Base-by-base conservation (phyloP, 805 yeast genomes). In the Monosporozyma aerobia region DNA sequence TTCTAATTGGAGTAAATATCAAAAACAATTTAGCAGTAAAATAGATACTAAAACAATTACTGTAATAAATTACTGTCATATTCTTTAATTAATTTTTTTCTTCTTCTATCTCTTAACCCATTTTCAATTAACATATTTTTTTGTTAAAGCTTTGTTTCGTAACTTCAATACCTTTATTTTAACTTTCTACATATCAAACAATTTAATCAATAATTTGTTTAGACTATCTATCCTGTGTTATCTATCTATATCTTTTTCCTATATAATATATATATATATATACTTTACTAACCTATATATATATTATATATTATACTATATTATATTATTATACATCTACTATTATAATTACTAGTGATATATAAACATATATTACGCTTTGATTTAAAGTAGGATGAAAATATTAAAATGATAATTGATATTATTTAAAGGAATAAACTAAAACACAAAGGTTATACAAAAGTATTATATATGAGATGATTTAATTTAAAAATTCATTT, bases 401-500 rank as follows among this genome's bases (percentile, higher is more conserved):
- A 43, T 43, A 43, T 43, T 43, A 43, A 22, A 43, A 43, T 43
- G 45, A 43, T 43, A 43, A 27, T 43, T 43, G 45, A 43, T 43
- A 23, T 43, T 43, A 43, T 43, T 43, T 43, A 43, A 43, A 43
- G 45, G 39, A 46, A 30, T 46, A 46, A 32, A 30, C 39, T 32
- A 46, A 46, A 46, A 32, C 48, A 33, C 37, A 46, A 23, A 35
- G 39, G 19, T 47, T 32, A 46, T 30, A 46, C 41, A 39, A 40
- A 45, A 41, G 9, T 46, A 22, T 22, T 46, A 49, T 49, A 48
- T 49, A 45, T 39, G 43, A 37, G 45, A 48, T 48, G 35, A 52
- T 45, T 33, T 49, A 47, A 48, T 49, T 25, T 47, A 41, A 52
- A 30, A 47, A 39, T 48, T 46, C 47, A 40, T 59, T 83, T 87